Conservation (phyloP, 2,329 filamentous ascomycete species). For the Aureobasidium sp. region DNA sequence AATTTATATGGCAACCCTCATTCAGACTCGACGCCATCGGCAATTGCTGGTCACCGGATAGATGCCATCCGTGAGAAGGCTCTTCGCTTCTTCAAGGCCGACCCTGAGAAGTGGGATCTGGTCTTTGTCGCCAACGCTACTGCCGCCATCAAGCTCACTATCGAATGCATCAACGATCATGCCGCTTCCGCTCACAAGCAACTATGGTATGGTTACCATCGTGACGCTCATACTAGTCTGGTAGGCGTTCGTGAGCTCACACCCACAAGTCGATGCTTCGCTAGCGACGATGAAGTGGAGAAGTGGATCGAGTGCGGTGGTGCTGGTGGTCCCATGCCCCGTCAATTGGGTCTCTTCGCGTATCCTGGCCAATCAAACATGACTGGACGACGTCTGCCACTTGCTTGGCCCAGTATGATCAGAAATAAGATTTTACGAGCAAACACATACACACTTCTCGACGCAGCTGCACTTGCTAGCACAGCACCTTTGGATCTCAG, state of each 20-base stretch:
- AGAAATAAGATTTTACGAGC: constrained; percentile 29
- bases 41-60: constrained; percentile 64
- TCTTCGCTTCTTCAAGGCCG: constrained; percentile 71
- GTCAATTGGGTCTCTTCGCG: constrained; percentile 54
- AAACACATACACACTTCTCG: constrained; percentile 61
- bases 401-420: constrained; percentile 54
- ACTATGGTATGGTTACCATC: constrained; percentile 77
- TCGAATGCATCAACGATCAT: constrained; percentile 65
- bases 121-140: constrained; percentile 92
- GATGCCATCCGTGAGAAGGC: constrained; percentile 68
- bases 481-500: constrained; percentile 70
- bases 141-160: constrained; percentile 78
- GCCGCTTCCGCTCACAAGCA: constrained; percentile 45
- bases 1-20: constrained; percentile 88
- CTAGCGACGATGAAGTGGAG: constrained; percentile 55
- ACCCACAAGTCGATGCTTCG: constrained; percentile 56
- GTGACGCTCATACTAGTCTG: constrained; percentile 78
- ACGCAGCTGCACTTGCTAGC: constrained; percentile 74
- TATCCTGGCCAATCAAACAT: constrained; percentile 92
- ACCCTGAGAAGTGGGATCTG: constrained; percentile 74
- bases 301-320: constrained; percentile 51
- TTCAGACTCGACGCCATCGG: constrained; percentile 75
- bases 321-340: constrained; percentile 27
- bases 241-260: constrained; percentile 72
- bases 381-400: constrained; percentile 69